These are phyloP conservation scores for Endocladia muricata DNA, from an alignment of 31 red algal species.

Conservation along the genomic window DNA sequence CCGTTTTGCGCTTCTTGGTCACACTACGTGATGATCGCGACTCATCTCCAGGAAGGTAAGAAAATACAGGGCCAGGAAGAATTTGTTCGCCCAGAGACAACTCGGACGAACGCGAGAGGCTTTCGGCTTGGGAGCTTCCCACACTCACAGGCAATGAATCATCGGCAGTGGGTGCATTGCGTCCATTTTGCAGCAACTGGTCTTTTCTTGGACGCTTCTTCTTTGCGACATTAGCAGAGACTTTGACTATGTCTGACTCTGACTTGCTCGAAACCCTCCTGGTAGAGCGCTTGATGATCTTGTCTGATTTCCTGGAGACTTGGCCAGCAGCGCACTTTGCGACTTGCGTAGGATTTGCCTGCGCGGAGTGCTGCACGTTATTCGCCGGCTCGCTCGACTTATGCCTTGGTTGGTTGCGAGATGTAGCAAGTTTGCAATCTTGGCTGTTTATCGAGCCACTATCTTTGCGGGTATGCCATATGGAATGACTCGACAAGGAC, in stretches of 20 bases:
- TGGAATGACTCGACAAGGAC: conserved; percentile 50
- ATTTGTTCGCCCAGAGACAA: no score
- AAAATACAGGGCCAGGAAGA: no score
- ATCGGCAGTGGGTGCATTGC: not conserved
- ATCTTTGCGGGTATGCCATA: conserved; percentile 60
- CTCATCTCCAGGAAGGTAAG: not conserved
- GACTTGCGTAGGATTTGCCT: not conserved
- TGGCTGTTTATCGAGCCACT: not conserved
- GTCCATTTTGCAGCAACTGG: no score
- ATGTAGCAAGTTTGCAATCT: not conserved
- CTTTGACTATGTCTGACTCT: not conserved
- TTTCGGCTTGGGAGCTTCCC: not conserved
- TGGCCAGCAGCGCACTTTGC: not conserved
- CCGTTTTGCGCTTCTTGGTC: not conserved
- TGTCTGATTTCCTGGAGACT: not conserved
- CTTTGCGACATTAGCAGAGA: not conserved
- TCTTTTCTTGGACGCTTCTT: not conserved
- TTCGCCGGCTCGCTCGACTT: no score
- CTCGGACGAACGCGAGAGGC: not conserved
- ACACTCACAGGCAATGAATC: not conserved
- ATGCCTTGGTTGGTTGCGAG: not conserved
- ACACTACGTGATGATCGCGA: no score
- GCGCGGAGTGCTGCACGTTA: no score
- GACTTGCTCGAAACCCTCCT: not conserved
- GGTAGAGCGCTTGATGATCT: not conserved